Evolutionary conservation across 2,329 filamentous ascomycete genomes (phyloP), one percentile per base, ranked within the genome.

Genomic region (Mollisiaceae sp.): DNA sequence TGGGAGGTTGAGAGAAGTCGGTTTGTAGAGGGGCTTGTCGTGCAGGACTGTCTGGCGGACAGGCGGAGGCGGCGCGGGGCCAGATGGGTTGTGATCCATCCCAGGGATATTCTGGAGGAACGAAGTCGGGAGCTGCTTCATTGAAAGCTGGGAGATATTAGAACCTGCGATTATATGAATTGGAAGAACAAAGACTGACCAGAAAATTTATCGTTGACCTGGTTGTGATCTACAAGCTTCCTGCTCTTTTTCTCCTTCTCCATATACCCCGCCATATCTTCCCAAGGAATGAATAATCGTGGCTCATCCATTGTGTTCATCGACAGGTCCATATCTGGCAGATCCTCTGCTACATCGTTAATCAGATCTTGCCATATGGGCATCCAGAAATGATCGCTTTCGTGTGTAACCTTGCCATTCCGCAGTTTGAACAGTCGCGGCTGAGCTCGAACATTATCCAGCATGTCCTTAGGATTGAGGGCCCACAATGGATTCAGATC

Each of bases 291-390:
- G 36, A 89, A 76, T 22, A 90, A 76, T n/a, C 87, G 80, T 14
- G 87, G 82, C 74, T 90, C 86, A 73, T 89, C 87, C 79, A 88
- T 82, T 60, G 82, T 81, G 72, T 90, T 90, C 76, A 89, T 83
- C 11, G 86, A 83, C 78, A 90, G 87, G 72, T 89, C 86, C 72
- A 90, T 83, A 69, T 90, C 86, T 1, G 87, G 87, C 32, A 90
- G 74, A 60, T 82, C 77, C 22, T 79, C 72, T 45, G 83, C 82
- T 38, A 87, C 82, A 71, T 22, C 76, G 45, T 69, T 47, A 1
- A 75, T 69, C 72, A 78, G 71, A 36, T 74, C 73, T 35, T 70
- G 67, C 70, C 82, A 77, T 1, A 78, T 79, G 35, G 79, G 73
- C 9, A 78, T 77, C 67, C 80, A 76, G 59, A 74, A 74, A 78